Evolutionary conservation across 306 rosid species (phyloP).

Genomic region (Myrica gale): DNA sequence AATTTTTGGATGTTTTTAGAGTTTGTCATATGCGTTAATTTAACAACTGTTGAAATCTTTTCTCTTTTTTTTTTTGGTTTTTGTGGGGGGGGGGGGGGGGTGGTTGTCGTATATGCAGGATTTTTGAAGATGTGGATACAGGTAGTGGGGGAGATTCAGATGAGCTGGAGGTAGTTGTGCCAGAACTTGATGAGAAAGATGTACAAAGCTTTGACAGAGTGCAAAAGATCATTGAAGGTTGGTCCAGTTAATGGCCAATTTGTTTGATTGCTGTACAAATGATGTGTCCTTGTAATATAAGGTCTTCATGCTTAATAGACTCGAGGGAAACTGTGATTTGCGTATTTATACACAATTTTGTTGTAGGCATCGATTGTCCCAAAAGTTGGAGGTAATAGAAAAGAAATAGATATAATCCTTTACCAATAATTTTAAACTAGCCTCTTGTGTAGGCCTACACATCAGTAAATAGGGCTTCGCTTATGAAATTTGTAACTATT

Average conservation of each 20-base stretch:
- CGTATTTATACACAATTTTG: not conserved
- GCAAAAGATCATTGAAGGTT: constrained; percentile 52
- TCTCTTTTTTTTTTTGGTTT: not conserved
- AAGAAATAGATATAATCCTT: too few species aligned
- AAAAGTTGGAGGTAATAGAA: too few species aligned
- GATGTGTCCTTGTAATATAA: not conserved
- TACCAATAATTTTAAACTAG: too few species aligned
- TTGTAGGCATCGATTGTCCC: too few species aligned
- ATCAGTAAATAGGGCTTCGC: too few species aligned
- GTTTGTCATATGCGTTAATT: not conserved
- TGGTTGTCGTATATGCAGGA: constrained; percentile 37
- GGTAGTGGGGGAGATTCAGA: constrained; percentile 24
- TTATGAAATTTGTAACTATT: too few species aligned
- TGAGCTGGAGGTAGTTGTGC: constrained; percentile 27
- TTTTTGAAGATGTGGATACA: constrained; percentile 15
- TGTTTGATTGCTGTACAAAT: not conserved
- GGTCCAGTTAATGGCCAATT: not conserved
- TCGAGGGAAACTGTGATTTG: not conserved
- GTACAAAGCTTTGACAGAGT: constrained; percentile 40
- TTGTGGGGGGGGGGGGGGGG: not conserved
- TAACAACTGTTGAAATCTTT: not conserved
- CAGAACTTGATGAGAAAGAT: constrained; percentile 36
- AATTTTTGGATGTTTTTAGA: not conserved
- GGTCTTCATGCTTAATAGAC: not conserved
- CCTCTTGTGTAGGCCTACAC: too few species aligned